Conservation (phyloP, 345 rosid genomes). For the Aquilaria sinensis region DNA sequence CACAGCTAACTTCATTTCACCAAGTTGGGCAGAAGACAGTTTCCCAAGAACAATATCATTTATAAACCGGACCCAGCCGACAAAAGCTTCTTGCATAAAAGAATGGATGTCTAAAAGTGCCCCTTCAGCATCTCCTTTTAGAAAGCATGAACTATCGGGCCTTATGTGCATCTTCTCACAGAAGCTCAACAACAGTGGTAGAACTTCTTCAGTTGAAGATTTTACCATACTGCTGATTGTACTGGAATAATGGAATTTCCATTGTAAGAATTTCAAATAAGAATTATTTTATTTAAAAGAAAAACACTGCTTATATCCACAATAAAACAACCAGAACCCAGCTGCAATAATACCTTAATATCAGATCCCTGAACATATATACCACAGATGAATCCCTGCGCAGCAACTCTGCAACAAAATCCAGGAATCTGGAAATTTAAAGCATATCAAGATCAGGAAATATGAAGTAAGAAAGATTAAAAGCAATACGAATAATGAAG, state of each 20-base stretch:
- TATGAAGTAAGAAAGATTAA: constrained; percentile 2
- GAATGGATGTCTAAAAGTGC: constrained; percentile 29
- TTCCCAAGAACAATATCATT: constrained; percentile 25
- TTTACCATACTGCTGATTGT: constrained; percentile 61
- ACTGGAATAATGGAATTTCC: constrained; percentile 66
- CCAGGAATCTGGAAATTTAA: constrained; percentile 48
- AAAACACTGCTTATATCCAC: neutral
- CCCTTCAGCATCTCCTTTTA: constrained; percentile 37
- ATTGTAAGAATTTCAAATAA: constrained; percentile 18
- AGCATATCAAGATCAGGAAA: constrained; percentile 14
- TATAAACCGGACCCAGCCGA: constrained; percentile 23
- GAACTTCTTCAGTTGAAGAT: constrained; percentile 49
- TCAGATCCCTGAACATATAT: constrained; percentile 38
- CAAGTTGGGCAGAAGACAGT: constrained; percentile 26
- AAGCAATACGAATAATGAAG: constrained; percentile 6
- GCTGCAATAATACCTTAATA: constrained; percentile 48
- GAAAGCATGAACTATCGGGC: constrained; percentile 17
- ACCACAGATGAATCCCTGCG: constrained; percentile 38
- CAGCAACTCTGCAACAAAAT: constrained; percentile 58
- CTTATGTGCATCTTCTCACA: constrained; percentile 53
- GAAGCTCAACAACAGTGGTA: constrained; percentile 44
- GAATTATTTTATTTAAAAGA: constrained; percentile 7
- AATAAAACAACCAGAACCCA: neutral
- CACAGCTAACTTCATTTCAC: constrained; percentile 39
- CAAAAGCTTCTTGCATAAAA: constrained; percentile 35